These are phyloP conservation scores for Diaporthe sp. DNA, from an alignment of 2,329 filamentous ascomycete genomes.

Conservation along the genomic window DNA sequence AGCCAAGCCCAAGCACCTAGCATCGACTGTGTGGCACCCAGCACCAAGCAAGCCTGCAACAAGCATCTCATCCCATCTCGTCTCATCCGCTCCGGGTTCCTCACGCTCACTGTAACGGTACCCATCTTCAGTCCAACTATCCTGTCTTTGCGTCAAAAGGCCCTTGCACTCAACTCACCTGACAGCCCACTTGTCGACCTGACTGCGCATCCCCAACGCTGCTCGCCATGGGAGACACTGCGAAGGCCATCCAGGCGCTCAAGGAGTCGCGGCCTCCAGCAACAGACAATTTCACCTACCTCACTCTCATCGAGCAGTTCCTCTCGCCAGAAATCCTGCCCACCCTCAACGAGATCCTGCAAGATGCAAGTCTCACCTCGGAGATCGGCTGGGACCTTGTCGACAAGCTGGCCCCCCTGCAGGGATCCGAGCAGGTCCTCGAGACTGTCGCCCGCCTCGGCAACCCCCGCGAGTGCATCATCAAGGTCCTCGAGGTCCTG, in stretches of 20 bases:
- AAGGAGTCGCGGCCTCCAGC: slow-evolving; percentile 64
- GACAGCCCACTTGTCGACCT: background rate
- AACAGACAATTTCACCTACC: slow-evolving; percentile 80
- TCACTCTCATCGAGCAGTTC: slow-evolving; percentile 83
- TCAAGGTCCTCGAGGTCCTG: slow-evolving; percentile 83
- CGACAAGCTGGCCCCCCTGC: slow-evolving; percentile 77
- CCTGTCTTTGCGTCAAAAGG: background rate
- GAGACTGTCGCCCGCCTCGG: slow-evolving; percentile 82
- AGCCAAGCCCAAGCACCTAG: slow-evolving; percentile 26
- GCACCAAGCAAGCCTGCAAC: slow-evolving; percentile 7
- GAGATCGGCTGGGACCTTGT: slow-evolving; percentile 90
- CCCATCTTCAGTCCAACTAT: background rate
- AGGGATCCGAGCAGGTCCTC: slow-evolving; percentile 78
- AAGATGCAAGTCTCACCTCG: slow-evolving; percentile 77
- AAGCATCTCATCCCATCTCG: slow-evolving; percentile 18
- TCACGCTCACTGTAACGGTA: background rate
- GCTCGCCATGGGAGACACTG: slow-evolving; percentile 48
- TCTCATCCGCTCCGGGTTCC: slow-evolving; percentile 7
- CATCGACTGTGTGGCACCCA: background rate
- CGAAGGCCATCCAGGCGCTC: slow-evolving; percentile 61
- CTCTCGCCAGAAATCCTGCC: slow-evolving; percentile 77
- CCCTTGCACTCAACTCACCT: background rate
- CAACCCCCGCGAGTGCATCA: slow-evolving; percentile 85
- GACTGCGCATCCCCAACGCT: background rate
- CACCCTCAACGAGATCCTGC: slow-evolving; percentile 70